Evolutionary conservation across 257 asterid genomes (phyloP).

Genomic region (Solanum tarijense): DNA sequence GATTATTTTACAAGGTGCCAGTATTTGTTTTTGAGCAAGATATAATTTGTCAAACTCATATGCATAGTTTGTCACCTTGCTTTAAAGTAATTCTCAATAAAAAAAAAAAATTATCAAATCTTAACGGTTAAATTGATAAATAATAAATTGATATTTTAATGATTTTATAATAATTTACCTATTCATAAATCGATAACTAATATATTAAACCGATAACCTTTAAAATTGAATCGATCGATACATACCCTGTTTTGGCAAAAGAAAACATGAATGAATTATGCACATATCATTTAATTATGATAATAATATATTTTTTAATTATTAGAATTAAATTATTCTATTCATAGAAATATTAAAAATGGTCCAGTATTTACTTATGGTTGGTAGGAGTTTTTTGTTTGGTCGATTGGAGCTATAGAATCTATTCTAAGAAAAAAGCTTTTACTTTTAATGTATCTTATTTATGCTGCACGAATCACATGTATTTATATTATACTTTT

Average conservation of each 20-base stretch:
- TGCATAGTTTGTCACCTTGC: neutral
- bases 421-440: neutral
- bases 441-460: neutral
- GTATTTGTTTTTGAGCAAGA: no score
- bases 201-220: no score
- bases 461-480: neutral
- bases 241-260: neutral
- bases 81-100: neutral
- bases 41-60: neutral
- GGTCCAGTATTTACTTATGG: neutral
- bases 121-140: no score
- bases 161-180: neutral
- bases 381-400: neutral
- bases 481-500: neutral
- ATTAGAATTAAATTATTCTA: no score
- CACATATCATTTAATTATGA: neutral
- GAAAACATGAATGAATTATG: neutral
- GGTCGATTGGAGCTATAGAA: neutral
- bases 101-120: no score
- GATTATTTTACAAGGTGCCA: no score
- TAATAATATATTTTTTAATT: no score
- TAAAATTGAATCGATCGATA: no score
- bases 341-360: no score
- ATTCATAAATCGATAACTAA: neutral
- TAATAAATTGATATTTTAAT: no score